Conservation (phyloP, 2,329 filamentous ascomycete genomes). For the Colletotrichum agaves region DNA sequence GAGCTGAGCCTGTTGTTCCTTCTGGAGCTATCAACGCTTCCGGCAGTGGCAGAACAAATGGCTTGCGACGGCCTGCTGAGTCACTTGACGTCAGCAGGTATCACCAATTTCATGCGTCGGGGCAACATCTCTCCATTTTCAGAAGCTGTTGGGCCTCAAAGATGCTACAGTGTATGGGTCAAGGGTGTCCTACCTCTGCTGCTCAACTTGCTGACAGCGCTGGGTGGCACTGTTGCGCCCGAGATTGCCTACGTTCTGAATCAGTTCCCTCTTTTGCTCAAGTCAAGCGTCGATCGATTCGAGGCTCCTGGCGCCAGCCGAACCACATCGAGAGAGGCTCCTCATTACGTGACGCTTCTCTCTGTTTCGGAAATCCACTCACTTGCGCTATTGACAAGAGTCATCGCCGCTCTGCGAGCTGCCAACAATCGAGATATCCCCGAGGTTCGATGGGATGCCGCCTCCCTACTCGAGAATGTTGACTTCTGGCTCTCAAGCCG, state of each 20-base stretch:
- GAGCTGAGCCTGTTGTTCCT: conserved; percentile 92
- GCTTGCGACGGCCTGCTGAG: conserved; percentile 87
- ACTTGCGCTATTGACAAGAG: conserved; percentile 78
- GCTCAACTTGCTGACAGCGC: conserved; percentile 84
- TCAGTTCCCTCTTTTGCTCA: conserved; percentile 84
- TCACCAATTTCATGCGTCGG: conserved; percentile 81
- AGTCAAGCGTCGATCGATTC: conserved; percentile 77
- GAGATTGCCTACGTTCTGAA: conserved; percentile 91
- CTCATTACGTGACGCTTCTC: conserved; percentile 76
- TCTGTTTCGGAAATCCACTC: conserved; percentile 83
- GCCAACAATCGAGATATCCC: conserved; percentile 79
- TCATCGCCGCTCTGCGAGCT: conserved; percentile 74
- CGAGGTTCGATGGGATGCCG: conserved; percentile 79
- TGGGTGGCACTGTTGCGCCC: conserved; percentile 83
- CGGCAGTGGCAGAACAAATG: conserved; percentile 86
- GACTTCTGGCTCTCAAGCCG: conserved; percentile 82
- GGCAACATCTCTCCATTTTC: conserved; percentile 81
- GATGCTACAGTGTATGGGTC: conserved; percentile 91
- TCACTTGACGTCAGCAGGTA: conserved; percentile 80
- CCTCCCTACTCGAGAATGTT: conserved; percentile 80
- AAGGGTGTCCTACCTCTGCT: conserved; percentile 88
- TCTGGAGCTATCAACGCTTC: conserved; percentile 85
- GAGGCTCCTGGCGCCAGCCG: conserved; percentile 68
- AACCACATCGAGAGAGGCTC: conserved; percentile 59
- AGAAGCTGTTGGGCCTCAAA: conserved; percentile 71